Evolutionary conservation across 2,329 filamentous ascomycete species (phyloP), one percentile per base, ranked within the genome.

Genomic region (Ceratocystiopsis minuta): DNA sequence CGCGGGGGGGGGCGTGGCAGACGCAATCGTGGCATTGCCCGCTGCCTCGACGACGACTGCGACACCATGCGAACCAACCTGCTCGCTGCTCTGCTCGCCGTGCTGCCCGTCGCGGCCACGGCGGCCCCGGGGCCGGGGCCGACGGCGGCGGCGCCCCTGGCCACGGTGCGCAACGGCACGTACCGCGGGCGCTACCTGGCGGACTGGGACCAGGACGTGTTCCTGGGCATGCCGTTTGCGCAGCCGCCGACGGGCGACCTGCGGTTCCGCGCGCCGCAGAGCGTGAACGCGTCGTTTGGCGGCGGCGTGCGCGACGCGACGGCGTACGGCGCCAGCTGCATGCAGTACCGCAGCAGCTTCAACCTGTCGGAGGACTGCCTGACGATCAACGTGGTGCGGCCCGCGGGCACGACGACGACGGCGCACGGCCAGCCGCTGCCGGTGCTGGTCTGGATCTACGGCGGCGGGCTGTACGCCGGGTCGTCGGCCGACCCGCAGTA

Each of bases 361-460:
- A 39, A 45, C 10, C 36, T 48, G 31, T 52, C 60, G 12, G 75
- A 78, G 50, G 68, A 77, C 50, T 79, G 75, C 46, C 60, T 79
- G 4, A 74, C 70, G 37, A 57, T 79, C 46, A 79, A 78, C 49
- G 63, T 80, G 9, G 59, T 79, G 20, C 64, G 74, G 4, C 71
- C 72, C 0, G 55, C 65, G 10, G 64, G 66, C 6, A 57, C 5
- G 5, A 32, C 11, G 11, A 7, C 10, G 11, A 7, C 11, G 5
- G 11, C 11, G 6, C 31, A 32, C 31, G 3, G 13, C 5, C 31
- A 32, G 11, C 24, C 36, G 1, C 46, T 57, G 2, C 74, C 74
- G 0, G 68, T 78, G 5, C 63, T 61, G 6, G 63, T 76, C 1
- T 78, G 72, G 70, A 72, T 77, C 39, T 65, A 75, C 48, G 64